Evolutionary conservation across 129 eudicot species (phyloP).

Genomic region (Escallonia rubra): DNA sequence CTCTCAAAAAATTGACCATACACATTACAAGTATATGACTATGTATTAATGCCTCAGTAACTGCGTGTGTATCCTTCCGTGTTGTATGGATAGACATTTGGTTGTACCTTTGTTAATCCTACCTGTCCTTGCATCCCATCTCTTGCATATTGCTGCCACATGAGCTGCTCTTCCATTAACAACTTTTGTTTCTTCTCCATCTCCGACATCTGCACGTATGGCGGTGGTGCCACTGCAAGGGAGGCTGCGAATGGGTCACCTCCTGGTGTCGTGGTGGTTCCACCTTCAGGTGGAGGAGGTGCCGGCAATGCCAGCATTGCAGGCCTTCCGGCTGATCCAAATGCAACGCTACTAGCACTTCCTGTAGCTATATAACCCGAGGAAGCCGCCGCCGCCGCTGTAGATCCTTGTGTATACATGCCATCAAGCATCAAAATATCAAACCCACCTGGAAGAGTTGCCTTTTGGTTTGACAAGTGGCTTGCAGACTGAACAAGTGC

Average conservation of each 20-base stretch:
- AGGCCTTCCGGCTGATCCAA: conserved; percentile 51
- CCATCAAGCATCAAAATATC: conserved; percentile 50
- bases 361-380: conserved; percentile 44
- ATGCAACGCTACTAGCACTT: conserved; percentile 82
- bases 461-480: conserved; percentile 56
- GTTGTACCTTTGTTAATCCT: conserved; percentile 29
- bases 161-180: conserved; percentile 56
- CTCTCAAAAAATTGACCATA: not conserved
- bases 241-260: conserved; percentile 82
- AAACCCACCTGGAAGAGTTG: conserved; percentile 48
- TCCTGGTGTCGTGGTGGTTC: conserved; percentile 1
- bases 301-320: conserved; percentile 61
- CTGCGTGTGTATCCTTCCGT: conserved; percentile 31
- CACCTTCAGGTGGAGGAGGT: conserved; percentile 34
- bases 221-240: conserved; percentile 52
- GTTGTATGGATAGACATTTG: conserved; percentile 29
- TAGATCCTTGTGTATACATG: conserved; percentile 57
- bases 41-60: not conserved
- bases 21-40: conserved; percentile 1
- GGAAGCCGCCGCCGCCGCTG: conserved; percentile 27
- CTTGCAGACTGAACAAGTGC: conserved; percentile 54
- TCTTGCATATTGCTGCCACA: conserved; percentile 76
- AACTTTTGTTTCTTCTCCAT: conserved; percentile 64
- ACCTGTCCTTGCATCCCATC: conserved; percentile 63
- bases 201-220: conserved; percentile 76